These are phyloP conservation scores for Neoboletus magnificus DNA, from an alignment of 768 basidiomycete species.

Conservation along the genomic window DNA sequence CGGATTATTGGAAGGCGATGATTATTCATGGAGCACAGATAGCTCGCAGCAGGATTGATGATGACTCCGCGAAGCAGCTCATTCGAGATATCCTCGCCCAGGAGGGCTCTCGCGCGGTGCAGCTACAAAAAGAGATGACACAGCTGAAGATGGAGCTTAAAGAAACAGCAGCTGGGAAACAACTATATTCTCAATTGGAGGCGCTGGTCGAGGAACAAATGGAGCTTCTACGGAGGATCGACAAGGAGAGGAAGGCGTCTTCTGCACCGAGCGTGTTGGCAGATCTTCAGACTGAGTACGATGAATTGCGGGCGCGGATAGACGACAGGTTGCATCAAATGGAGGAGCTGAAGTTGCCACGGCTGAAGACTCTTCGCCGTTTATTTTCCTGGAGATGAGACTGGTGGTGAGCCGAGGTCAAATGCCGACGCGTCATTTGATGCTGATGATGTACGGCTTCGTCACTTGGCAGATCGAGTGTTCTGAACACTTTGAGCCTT, in stretches of 20 bases:
- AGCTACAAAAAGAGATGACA: too few relatives aligned
- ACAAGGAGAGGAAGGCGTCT: conserved; percentile 4
- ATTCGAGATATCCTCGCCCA: too few relatives aligned
- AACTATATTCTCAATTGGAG: conserved; percentile 1
- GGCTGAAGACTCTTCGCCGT: too few relatives aligned
- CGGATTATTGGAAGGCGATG: too few relatives aligned
- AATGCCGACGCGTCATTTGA: neutral
- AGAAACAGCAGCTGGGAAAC: conserved; percentile 10
- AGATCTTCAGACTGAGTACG: conserved; percentile 2
- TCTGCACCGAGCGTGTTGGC: neutral
- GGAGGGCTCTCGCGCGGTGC: too few relatives aligned
- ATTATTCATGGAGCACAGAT: too few relatives aligned
- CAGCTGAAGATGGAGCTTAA: conserved; percentile 6
- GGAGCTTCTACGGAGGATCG: conserved; percentile 10
- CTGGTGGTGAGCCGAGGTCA: neutral
- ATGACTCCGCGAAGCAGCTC: too few relatives aligned
- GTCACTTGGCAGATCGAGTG: neutral
- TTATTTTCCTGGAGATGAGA: neutral
- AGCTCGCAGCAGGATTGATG: too few relatives aligned
- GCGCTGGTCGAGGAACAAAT: too few relatives aligned
- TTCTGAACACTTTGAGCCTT: too few relatives aligned
- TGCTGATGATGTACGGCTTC: neutral
- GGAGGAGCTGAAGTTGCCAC: too few relatives aligned
- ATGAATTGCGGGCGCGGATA: neutral
- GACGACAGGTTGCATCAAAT: conserved; percentile 2